A percentile compares a stretch with the other conserved stretches of the same genome.
These are phyloP conservation scores for Irpex lacteus DNA, from an alignment of 1,284 basidiomycete species.

Conservation along the genomic window DNA sequence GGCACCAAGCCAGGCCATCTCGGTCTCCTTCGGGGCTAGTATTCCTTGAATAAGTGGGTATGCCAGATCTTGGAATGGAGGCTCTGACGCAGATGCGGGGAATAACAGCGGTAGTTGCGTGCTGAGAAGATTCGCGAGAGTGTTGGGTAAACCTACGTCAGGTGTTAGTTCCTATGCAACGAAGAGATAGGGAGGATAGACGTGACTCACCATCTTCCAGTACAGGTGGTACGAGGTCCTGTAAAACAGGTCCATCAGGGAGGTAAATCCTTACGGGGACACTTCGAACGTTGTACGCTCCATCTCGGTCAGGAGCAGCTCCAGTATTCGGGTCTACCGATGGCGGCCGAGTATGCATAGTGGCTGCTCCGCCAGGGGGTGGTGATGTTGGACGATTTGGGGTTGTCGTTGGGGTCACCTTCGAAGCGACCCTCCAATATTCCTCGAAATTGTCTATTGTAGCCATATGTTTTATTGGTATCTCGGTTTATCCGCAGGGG, in stretches of 20 bases:
- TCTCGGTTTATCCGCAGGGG: neutral
- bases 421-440: conserved; percentile 88
- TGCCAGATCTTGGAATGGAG: conserved; percentile 45
- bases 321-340: conserved; percentile 56
- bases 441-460: conserved; percentile 88
- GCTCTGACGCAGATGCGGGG: conserved; percentile 35
- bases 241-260: conserved; percentile 88
- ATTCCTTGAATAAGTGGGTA: conserved; percentile 87
- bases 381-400: conserved; percentile 54
- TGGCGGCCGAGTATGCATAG: conserved; percentile 62
- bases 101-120: conserved; percentile 67
- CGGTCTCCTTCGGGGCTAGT: conserved; percentile 80
- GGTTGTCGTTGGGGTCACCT: conserved; percentile 70
- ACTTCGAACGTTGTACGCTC: conserved; percentile 81
- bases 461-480: neutral
- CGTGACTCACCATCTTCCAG: conserved; percentile 57
- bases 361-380: conserved; percentile 46
- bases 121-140: conserved; percentile 57
- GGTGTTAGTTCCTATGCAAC: neutral
- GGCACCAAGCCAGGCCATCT: conserved; percentile 90
- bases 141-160: conserved; percentile 52
- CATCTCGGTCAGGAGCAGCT: conserved; percentile 58
- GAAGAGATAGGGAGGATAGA: neutral
- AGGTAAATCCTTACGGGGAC: conserved; percentile 90
- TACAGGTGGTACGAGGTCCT: conserved; percentile 82